phyloP scores from a whole-genome alignment of 176 grass and related monocot species.

The Eleusine coracana region DNA sequence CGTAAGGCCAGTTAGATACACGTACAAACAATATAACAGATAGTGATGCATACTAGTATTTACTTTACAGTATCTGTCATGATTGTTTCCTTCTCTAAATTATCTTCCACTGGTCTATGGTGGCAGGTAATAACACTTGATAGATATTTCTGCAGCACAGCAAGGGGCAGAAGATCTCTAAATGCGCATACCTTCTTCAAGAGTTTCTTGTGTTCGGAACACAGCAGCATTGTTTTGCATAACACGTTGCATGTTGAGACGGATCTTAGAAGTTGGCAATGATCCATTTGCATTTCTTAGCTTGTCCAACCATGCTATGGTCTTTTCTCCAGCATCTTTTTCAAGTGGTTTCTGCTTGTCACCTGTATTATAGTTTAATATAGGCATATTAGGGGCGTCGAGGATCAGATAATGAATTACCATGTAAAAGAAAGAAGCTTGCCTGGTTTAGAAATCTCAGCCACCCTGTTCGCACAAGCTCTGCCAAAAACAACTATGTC shows the following conservation, averaged over 20 bases:
- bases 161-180: neutral
- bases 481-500: slow-evolving; percentile 91
- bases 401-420: slow-evolving; percentile 14
- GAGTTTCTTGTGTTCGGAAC: slow-evolving; percentile 85
- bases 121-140: neutral
- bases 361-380: slow-evolving; percentile 41
- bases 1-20: slow-evolving; percentile 19
- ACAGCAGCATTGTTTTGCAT: slow-evolving; percentile 93
- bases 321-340: slow-evolving; percentile 67
- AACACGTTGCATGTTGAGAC: slow-evolving; percentile 84
- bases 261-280: slow-evolving; percentile 71
- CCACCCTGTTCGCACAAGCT: slow-evolving; percentile 85
- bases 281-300: slow-evolving; percentile 75
- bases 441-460: slow-evolving; percentile 75
- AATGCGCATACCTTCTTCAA: slow-evolving; percentile 62
- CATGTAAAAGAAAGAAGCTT: slow-evolving; percentile 21
- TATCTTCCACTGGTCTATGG: neutral
- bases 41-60: neutral
- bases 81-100: neutral
- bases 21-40: neutral
- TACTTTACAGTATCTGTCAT: neutral
- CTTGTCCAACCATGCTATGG: slow-evolving; percentile 83
- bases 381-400: slow-evolving; percentile 23
- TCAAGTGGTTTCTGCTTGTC: slow-evolving; percentile 72
- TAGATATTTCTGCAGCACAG: slow-evolving; percentile 2